Evolutionary conservation across 148 eudicot genomes (phyloP), one percentile per base, ranked within the genome.

Genomic region (Chenopodium formosanum): DNA sequence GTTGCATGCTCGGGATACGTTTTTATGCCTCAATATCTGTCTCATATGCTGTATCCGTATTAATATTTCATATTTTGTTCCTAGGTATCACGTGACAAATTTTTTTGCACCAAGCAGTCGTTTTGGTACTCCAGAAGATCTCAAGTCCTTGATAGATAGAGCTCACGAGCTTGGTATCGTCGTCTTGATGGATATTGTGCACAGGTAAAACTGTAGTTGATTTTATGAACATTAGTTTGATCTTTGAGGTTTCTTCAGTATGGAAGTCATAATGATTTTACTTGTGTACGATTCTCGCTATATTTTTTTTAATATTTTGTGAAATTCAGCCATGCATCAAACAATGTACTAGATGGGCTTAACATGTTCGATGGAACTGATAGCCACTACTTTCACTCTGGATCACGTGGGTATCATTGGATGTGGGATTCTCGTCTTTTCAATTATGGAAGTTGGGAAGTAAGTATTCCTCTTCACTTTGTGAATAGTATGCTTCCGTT

Each of bases 91-190:
- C 65, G 98, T 96, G 78, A 94, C 99, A 12, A 96, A 96, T 78
- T 96, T 96, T 86, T 96, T 92, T 90, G 98, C 99, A 79, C 99
- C 99, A 74, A 94, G 98, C 87, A 96, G 99, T 82, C 99, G 98
- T 72, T 96, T 88, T 90, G 99, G 99, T 71, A 92, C 97, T 80
- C 99, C 99, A 19, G 99, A 96, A 79, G 99, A 96, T 78, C 95
- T 96, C 13, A 96, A 96, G 83, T 96, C 99, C 80, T 80, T 96
- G 88, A 94, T 96, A 77, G 99, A 96, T 86, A 94, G 82, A 92
- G 99, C 99, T 89, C 99, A 96, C 84, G 98, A 94, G 89, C 84
- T 96, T 60, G 99, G 95, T 83, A 81, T 96, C 85, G 87, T 94
- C 82, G 99, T 94, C 78, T 94, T 96, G 67, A 94, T 96, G 99